Evolutionary conservation across 495 filamentous ascomycete genomes (phyloP).

Genomic region (Terfezia claveryi): DNA sequence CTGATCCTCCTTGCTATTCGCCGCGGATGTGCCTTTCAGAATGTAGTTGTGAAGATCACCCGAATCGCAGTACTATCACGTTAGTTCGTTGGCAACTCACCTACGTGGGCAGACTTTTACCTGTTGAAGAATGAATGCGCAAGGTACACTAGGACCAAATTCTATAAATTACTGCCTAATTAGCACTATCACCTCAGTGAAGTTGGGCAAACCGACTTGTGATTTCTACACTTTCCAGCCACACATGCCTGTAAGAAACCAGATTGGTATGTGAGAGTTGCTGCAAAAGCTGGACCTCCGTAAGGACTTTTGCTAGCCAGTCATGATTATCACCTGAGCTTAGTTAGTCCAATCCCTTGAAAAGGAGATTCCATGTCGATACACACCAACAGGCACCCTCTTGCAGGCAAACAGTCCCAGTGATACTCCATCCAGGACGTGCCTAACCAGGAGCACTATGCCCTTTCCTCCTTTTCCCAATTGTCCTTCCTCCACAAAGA

Average conservation of each 20-base stretch:
- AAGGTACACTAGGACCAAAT: constrained; percentile 84
- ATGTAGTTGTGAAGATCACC: constrained; percentile 84
- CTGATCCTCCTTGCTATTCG: constrained; percentile 42
- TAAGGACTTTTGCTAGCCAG: constrained; percentile 83
- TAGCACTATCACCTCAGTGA: no score
- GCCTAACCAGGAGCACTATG: constrained; percentile 74
- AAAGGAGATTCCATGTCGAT: background rate
- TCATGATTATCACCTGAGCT: constrained; percentile 58
- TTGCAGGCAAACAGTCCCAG: constrained; percentile 92
- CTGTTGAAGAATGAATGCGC: constrained; percentile 90
- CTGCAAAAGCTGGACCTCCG: constrained; percentile 81
- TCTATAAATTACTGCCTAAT: constrained; percentile 3
- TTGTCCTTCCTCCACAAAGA: constrained; percentile 71
- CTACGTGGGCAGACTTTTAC: constrained; percentile 1
- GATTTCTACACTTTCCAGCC: constrained; percentile 75
- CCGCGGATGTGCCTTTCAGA: constrained; percentile 42
- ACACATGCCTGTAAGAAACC: constrained; percentile 93
- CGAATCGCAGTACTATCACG: constrained; percentile 52
- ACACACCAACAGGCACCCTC: constrained; percentile 56
- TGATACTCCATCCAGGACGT: constrained; percentile 67
- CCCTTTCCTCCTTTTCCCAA: constrained; percentile 84
- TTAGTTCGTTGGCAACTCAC: background rate
- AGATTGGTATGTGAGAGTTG: constrained; percentile 81
- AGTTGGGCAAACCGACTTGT: constrained; percentile 24
- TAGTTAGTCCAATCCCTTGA: background rate